These are phyloP conservation scores for Xylaria hypoxylon DNA, from an alignment of 2,329 filamentous ascomycete species.

Conservation along the genomic window DNA sequence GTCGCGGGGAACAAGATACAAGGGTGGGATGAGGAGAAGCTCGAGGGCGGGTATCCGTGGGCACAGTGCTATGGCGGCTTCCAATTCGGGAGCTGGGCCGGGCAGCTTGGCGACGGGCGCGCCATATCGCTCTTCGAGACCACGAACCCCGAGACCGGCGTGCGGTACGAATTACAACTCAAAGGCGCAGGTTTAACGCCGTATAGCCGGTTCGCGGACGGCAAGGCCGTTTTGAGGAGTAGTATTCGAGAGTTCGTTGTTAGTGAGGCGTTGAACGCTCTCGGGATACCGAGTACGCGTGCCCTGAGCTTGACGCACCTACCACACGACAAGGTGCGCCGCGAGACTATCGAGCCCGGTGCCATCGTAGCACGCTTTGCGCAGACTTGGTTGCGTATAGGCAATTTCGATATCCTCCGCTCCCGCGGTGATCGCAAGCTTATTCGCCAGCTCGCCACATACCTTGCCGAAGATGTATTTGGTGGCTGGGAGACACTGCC, in stretches of 20 bases:
- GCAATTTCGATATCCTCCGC: conserved; percentile 94
- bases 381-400: conserved; percentile 89
- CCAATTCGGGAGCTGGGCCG: conserved; percentile 88
- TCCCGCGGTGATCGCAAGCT: conserved; percentile 81
- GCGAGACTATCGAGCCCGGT: conserved; percentile 87
- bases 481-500: conserved; percentile 89
- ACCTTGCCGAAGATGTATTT: conserved; percentile 88
- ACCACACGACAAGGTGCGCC: conserved; percentile 76
- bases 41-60: conserved; percentile 88
- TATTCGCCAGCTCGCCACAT: conserved; percentile 80
- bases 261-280: conserved; percentile 86
- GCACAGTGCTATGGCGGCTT: conserved; percentile 96
- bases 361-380: conserved; percentile 94
- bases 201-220: conserved; percentile 96
- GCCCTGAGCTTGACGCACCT: conserved; percentile 85
- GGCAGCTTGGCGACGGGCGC: conserved; percentile 92
- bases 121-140: conserved; percentile 95
- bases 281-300: conserved; percentile 86
- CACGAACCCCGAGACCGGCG: conserved; percentile 77
- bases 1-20: conserved; percentile 86
- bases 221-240: conserved; percentile 90
- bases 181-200: conserved; percentile 95
- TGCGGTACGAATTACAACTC: conserved; percentile 88
- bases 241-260: conserved; percentile 96
- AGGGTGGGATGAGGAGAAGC: conserved; percentile 77